Evolutionary conservation across 2,329 filamentous ascomycete genomes (phyloP).

Genomic region (Fusarium pseudograminearum): DNA sequence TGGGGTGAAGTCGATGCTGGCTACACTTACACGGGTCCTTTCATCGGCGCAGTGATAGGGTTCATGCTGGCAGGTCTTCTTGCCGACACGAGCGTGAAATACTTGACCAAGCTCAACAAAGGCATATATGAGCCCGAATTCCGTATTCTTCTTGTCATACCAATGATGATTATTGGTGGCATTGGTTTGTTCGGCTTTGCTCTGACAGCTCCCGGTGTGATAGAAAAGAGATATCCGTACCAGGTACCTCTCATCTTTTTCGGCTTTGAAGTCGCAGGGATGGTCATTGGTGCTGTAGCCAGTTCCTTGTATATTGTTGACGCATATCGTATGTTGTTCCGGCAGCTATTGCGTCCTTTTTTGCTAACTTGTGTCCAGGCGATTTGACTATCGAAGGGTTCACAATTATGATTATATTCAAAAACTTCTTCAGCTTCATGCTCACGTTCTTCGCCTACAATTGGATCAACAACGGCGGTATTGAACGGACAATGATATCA

Average conservation of each 20-base stretch:
- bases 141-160: slow-evolving; percentile 82
- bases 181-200: slow-evolving; percentile 89
- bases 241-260: slow-evolving; percentile 84
- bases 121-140: slow-evolving; percentile 95
- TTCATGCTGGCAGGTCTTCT: slow-evolving; percentile 80
- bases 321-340: slow-evolving; percentile 77
- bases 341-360: no score
- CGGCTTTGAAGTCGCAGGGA: slow-evolving; percentile 83
- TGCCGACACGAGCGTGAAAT: slow-evolving; percentile 77
- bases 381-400: slow-evolving; percentile 89
- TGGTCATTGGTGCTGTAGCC: slow-evolving; percentile 91
- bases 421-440: slow-evolving; percentile 91
- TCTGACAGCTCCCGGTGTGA: slow-evolving; percentile 73
- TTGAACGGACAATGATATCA: slow-evolving; percentile 72
- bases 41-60: slow-evolving; percentile 83
- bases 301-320: slow-evolving; percentile 91
- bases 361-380: slow-evolving; percentile 57
- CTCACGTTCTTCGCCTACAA: slow-evolving; percentile 87
- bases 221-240: slow-evolving; percentile 71
- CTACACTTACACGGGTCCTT: slow-evolving; percentile 88
- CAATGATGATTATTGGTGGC: slow-evolving; percentile 81
- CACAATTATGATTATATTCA: slow-evolving; percentile 91
- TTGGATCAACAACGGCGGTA: slow-evolving; percentile 79
- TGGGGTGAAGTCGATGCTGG: slow-evolving; percentile 85
- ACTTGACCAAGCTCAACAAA: slow-evolving; percentile 78